Base-by-base conservation (phyloP, 305 asterid species). In the Stenogyne calaminthoides region DNA sequence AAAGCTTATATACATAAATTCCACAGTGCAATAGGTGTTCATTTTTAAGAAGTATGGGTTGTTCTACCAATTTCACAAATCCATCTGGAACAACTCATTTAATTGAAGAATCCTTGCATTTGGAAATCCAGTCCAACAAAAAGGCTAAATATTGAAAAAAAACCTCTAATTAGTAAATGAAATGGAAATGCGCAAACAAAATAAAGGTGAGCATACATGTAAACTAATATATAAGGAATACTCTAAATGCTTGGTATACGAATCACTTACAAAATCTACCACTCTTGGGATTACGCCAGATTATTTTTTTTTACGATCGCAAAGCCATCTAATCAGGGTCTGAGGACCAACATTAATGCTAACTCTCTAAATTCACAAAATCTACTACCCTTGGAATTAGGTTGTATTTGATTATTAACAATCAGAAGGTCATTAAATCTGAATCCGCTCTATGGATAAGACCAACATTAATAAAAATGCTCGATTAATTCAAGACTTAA, bases 351-450 rank as follows among this genome's bases (percentile, higher is more conserved):
- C 55, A 72, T 71, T 76, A 16, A 72, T 67, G 67, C 1, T 58
- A 22, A 54, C 65, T 79, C 29, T 40, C 67, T 54, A 75, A 65
- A 54, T 76, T 60, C 54, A 71, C 19, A 14, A 58, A 79, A 72
- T 71, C 75, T 39, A 51, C 58, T 22, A 49, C 32, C 9, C 58
- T 34, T 51, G 36, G 59, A n/a, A 71, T 70, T 79, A 59, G 75
- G 25, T 69, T 42, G 55, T 75, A 51, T 7, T 51, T 11, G 16
- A 68, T 10, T 1, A 42, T 42, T 42, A 9, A 9, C 49, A 25
- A 10, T 42, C n/a, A 12, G 29, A 37, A 37, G 42, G 2, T 11
- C 42, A 37, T 37, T 37, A 37, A 37, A 37, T 37, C 7, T 8
- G 6, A 7, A 37, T 37, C 42, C 42, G 42, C 42, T 37, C 0